These are phyloP conservation scores for Candida maris DNA, from an alignment of 805 yeast genomes.

Conservation along the genomic window DNA sequence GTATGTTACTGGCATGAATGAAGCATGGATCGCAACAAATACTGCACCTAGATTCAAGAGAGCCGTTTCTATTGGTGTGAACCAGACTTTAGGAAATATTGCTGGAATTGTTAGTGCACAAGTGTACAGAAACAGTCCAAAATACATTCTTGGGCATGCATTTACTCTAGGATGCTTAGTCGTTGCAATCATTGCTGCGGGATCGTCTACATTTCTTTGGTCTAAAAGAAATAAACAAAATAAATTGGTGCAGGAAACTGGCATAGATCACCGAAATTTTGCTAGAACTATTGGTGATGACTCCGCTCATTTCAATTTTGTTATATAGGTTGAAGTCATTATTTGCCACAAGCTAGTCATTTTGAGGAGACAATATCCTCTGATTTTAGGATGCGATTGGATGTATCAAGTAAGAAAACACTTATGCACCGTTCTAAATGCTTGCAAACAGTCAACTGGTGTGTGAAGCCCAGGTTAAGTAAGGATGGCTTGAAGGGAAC, in stretches of 20 bases:
- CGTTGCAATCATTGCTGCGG: constrained; percentile 12
- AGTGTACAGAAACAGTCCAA: constrained; percentile 37
- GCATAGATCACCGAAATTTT: constrained; percentile 5
- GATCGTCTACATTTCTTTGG: constrained; percentile 2
- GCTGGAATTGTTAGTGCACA: constrained; percentile 45
- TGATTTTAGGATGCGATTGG: too few species aligned
- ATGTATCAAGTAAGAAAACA: too few species aligned
- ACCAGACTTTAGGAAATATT: constrained; percentile 42
- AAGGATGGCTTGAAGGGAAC: too few species aligned
- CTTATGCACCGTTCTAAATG: too few species aligned
- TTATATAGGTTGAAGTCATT: too few species aligned
- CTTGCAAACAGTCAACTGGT: too few species aligned
- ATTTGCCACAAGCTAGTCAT: too few species aligned
- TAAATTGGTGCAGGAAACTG: constrained; percentile 4
- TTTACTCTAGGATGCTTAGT: constrained; percentile 35
- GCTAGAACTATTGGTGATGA: constrained; percentile 11
- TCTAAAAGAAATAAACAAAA: constrained; percentile 8
- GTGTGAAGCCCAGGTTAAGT: too few species aligned
- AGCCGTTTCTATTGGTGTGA: constrained; percentile 39
- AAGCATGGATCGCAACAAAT: constrained; percentile 43
- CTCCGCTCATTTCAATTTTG: constrained; percentile 9
- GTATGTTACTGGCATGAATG: constrained; percentile 36
- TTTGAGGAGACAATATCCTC: too few species aligned
- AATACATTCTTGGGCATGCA: constrained; percentile 36
- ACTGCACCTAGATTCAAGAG: constrained; percentile 40